These are phyloP conservation scores for Phtheirospermum japonicum DNA, from an alignment of 257 asterid genomes.

Conservation along the genomic window DNA sequence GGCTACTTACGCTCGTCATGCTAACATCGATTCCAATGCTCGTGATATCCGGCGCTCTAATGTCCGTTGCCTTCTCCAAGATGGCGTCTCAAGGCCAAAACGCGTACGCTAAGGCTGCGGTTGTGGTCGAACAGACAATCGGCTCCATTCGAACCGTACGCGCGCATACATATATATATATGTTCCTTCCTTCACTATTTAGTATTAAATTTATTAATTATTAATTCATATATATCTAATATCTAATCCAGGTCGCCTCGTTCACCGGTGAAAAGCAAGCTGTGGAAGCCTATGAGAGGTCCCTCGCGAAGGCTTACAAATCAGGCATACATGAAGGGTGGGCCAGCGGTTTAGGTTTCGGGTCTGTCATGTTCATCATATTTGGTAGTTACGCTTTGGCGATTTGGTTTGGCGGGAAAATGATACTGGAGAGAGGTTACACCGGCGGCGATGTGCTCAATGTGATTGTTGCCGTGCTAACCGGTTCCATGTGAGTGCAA, in stretches of 20 bases:
- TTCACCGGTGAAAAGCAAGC: constrained; percentile 72
- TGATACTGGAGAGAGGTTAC: constrained; percentile 66
- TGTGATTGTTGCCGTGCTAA: constrained; percentile 53
- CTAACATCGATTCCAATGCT: constrained; percentile 53
- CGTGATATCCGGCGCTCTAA: constrained; percentile 46
- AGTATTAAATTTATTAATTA: neutral
- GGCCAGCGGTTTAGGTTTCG: constrained; percentile 63
- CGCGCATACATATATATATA: too few relatives aligned
- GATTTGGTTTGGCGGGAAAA: constrained; percentile 63
- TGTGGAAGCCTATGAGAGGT: constrained; percentile 47
- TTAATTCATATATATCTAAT: neutral
- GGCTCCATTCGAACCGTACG: constrained; percentile 72
- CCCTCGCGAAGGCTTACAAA: constrained; percentile 48
- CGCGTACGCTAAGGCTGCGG: constrained; percentile 68
- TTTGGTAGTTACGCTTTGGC: constrained; percentile 68
- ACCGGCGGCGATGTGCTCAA: constrained; percentile 68
- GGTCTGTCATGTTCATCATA: constrained; percentile 43
- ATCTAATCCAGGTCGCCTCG: constrained; percentile 53
- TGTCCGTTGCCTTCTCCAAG: constrained; percentile 42
- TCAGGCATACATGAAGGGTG: constrained; percentile 56
- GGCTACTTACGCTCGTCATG: constrained; percentile 75
- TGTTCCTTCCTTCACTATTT: too few relatives aligned
- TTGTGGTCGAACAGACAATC: constrained; percentile 57
- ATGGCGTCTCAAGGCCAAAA: constrained; percentile 51
- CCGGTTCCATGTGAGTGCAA: constrained; percentile 57